Percentiles rank a stretch among this genome's conserved stretches.
Conservation (phyloP, 2,329 filamentous ascomycete species). For the Curvularia hawaiiensis region DNA sequence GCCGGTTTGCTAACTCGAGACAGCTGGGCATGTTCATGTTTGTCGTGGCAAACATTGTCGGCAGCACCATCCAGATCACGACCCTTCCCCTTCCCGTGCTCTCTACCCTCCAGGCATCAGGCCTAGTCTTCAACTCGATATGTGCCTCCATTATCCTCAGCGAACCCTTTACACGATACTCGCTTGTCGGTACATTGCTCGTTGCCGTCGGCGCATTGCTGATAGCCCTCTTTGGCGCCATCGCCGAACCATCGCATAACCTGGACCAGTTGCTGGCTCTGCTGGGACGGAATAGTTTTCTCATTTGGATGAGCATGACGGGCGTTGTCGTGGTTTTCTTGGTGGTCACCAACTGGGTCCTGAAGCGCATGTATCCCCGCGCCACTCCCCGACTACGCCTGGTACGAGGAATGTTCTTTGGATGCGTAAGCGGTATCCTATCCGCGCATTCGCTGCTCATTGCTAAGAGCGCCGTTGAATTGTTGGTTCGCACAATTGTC, state of each 20-base stretch:
- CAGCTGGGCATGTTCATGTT: constrained; percentile 94
- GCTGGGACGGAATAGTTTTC: constrained; percentile 74
- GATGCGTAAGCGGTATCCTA: constrained; percentile 84
- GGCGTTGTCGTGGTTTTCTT: constrained; percentile 73
- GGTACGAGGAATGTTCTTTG: constrained; percentile 83
- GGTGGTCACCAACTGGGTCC: constrained; percentile 55
- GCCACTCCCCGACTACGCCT: constrained; percentile 71
- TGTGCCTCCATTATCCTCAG: constrained; percentile 91
- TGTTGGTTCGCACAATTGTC: constrained; percentile 84
- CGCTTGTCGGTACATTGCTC: constrained; percentile 85
- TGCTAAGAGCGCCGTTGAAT: constrained; percentile 94
- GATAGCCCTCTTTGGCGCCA: constrained; percentile 92
- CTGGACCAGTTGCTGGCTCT: constrained; percentile 80
- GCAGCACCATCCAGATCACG: constrained; percentile 96
- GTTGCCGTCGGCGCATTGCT: constrained; percentile 88
- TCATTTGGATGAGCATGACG: constrained; percentile 88
- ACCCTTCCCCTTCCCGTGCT: constrained; percentile 92
- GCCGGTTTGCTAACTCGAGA: constrained; percentile 19
- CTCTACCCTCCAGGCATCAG: constrained; percentile 88
- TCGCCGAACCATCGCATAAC: constrained; percentile 89
- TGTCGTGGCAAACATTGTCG: constrained; percentile 89
- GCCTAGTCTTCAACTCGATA: constrained; percentile 97
- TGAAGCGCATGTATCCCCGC: constrained; percentile 47
- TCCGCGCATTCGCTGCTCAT: constrained; percentile 93
- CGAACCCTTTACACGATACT: constrained; percentile 93